Base-by-base conservation (phyloP, 495 filamentous ascomycete species). In the Penicillium canescens region DNA sequence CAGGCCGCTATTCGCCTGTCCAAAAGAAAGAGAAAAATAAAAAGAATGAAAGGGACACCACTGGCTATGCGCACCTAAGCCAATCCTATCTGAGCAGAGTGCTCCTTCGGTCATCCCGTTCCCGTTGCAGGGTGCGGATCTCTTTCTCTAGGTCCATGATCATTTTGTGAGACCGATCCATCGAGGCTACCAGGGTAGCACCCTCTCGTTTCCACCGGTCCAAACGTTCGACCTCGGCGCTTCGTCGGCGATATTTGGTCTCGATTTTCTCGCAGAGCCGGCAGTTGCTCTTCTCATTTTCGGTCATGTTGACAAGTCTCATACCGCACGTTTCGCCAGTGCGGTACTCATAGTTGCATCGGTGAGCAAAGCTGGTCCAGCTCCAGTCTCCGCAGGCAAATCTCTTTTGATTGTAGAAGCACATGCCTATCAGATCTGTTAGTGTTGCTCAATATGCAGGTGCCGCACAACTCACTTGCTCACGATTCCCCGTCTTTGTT, bases 291-390 rank as follows among this genome's bases (percentile, higher is more conserved):
- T 58, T 59, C 62, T 65, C 81, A 70, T 57, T 81, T 64, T 68
- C 89, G 83, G 74, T 86, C 69, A 76, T 84, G 84, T 77, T 72
- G 67, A 96, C 86, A 66, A 97, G 85, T 78, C 88, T 94, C 79
- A 96, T 91, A 62, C 94, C 94, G 75, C 94, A 98, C 38, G 94
- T 98, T 81, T 98, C 94, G 67, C 94, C 94, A 44, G 88, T 97
- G 62, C 95, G 91, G 77, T 98, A 96, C 65, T 98, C 94, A 73
- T 88, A 89, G 69, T 88, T 86, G 84, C 95, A 98, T 60, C 96
- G 94, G 72, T 92, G 83, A 56, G 89, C 86, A 81, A 98, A 97
- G 71, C 86, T 86, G 60, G 90, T 89, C 94, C 95, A 98, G 73
- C 92, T 93, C 85, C 86, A 97, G 80, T 94, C 93, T 64, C 86